A percentile compares a stretch with the other conserved stretches of the same genome.
Evolutionary conservation across 73 alveolate species (phyloP).

Genomic region (Symbiodinium pilosum): DNA sequence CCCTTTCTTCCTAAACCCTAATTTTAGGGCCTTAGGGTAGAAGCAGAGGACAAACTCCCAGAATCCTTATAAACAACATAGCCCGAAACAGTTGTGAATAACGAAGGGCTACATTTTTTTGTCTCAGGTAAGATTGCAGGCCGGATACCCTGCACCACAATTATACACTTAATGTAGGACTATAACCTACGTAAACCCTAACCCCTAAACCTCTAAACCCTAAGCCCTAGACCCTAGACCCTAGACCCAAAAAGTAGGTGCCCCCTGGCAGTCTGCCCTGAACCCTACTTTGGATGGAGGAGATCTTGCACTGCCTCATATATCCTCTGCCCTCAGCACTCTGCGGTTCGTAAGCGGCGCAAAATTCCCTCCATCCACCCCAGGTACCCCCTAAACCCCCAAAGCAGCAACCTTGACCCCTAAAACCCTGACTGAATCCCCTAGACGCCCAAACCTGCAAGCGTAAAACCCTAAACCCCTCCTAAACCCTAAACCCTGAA

Average conservation of each 20-base stretch:
- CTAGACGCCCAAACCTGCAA: too few relatives aligned
- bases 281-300: too few relatives aligned
- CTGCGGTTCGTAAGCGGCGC: too few relatives aligned
- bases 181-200: background rate
- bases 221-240: background rate
- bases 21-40: background rate
- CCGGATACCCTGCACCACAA: background rate
- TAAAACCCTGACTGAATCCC: too few relatives aligned
- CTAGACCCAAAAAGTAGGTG: background rate
- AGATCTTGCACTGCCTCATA: too few relatives aligned
- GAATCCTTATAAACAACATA: background rate
- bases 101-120: background rate
- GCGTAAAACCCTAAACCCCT: background rate
- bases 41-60: background rate
- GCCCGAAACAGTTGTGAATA: background rate
- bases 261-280: too few relatives aligned
- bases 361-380: too few relatives aligned
- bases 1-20: too few relatives aligned
- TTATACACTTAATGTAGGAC: too few relatives aligned
- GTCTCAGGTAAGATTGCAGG: background rate
- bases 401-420: too few relatives aligned
- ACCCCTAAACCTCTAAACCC: background rate
- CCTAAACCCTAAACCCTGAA: background rate
- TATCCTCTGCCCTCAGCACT: too few relatives aligned
- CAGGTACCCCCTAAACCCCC: too few relatives aligned